Evolutionary conservation across 2,329 filamentous ascomycete genomes (phyloP).

Genomic region (Pseudogymnoascus sp.): DNA sequence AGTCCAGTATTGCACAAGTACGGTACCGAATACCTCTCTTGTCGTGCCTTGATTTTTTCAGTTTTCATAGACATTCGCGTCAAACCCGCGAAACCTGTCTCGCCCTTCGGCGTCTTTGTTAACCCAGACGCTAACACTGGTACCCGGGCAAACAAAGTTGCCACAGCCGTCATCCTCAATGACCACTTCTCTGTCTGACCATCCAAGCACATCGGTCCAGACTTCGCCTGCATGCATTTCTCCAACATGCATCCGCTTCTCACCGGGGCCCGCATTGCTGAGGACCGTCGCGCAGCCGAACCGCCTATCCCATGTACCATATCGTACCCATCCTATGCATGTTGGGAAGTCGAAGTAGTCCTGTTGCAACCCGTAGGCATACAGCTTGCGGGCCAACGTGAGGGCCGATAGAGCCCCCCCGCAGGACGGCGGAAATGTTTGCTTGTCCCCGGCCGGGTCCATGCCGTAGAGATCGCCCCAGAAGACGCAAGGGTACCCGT

Average conservation of each 20-base stretch:
- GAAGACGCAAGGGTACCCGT: constrained; percentile 62
- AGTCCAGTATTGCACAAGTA: background rate
- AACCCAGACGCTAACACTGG: constrained; percentile 58
- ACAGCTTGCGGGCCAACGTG: constrained; percentile 56
- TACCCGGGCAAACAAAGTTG: constrained; percentile 46
- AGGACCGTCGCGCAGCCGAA: constrained; percentile 52
- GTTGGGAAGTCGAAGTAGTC: constrained; percentile 57
- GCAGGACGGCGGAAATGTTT: constrained; percentile 45
- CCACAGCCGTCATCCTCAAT: constrained; percentile 57
- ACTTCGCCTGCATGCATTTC: constrained; percentile 49
- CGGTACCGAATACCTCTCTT: background rate
- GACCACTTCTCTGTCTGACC: constrained; percentile 47
- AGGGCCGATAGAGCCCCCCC: constrained; percentile 52
- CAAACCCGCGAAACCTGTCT: constrained; percentile 37
- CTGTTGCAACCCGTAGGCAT: constrained; percentile 58
- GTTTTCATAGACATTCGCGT: constrained; percentile 21
- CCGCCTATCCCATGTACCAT: constrained; percentile 43
- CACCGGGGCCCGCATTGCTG: constrained; percentile 43
- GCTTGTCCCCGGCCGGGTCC: constrained; percentile 38
- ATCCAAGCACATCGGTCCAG: constrained; percentile 58
- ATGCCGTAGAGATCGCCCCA: constrained; percentile 66
- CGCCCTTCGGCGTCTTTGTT: constrained; percentile 48
- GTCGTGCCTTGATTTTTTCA: background rate
- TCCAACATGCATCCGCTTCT: constrained; percentile 59
- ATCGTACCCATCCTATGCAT: constrained; percentile 53